Evolutionary conservation across 1,284 basidiomycete species (phyloP).

Genomic region (Pholiota adiposa): DNA sequence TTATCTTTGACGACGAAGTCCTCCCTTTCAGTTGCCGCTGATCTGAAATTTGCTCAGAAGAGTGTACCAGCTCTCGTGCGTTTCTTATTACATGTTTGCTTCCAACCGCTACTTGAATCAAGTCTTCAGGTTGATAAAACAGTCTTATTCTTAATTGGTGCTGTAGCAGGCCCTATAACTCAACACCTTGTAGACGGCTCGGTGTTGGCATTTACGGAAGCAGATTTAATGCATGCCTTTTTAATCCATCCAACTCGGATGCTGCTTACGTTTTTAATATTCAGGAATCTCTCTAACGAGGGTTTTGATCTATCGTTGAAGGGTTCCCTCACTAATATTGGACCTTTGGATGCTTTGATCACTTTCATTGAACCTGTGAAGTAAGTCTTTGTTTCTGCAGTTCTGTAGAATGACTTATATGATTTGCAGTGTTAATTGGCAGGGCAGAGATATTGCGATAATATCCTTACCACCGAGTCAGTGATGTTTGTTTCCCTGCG

Average conservation of each 20-base stretch:
- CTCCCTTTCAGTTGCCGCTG: conserved; percentile 50
- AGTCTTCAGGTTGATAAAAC: conserved; percentile 59
- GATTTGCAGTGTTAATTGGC: conserved; percentile 59
- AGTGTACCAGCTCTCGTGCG: conserved; percentile 62
- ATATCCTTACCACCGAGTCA: conserved; percentile 64
- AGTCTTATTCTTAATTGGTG: conserved; percentile 71
- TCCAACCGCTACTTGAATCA: neutral
- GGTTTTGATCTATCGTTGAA: conserved; percentile 65
- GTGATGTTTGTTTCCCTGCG: conserved; percentile 14
- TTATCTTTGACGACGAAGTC: neutral
- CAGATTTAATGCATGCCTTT: conserved; percentile 63
- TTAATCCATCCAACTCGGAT: neutral
- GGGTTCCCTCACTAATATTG: conserved; percentile 63
- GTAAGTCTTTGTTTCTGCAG: conserved; percentile 17
- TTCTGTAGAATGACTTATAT: conserved; percentile 8
- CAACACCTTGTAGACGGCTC: conserved; percentile 70
- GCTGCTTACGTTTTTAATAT: neutral
- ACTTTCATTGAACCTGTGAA: conserved; percentile 62
- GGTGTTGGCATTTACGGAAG: conserved; percentile 57
- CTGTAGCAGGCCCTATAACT: conserved; percentile 67
- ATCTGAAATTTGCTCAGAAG: conserved; percentile 66
- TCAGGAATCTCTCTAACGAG: conserved; percentile 56
- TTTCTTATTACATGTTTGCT: neutral
- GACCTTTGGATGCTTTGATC: conserved; percentile 69
- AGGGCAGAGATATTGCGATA: conserved; percentile 68